phyloP scores from a whole-genome alignment of 2,329 filamentous ascomycete species.

The Fusarium torulosum region DNA sequence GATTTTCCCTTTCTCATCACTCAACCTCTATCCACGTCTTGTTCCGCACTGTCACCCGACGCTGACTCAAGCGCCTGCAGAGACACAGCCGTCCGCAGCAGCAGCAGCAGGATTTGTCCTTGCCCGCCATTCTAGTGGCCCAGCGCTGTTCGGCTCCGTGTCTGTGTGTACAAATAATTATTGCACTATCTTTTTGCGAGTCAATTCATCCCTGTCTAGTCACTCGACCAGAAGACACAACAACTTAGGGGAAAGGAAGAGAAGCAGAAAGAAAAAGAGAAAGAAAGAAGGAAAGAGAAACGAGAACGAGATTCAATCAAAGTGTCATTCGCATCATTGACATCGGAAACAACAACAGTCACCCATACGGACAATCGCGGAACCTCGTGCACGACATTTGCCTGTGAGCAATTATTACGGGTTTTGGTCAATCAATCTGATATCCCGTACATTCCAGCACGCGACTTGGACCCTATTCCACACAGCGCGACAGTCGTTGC shows the following conservation, averaged over 20 bases:
- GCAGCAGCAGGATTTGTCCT: constrained; percentile 41
- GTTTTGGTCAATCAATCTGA: constrained; percentile 26
- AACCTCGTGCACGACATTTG: neutral
- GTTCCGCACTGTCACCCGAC: constrained; percentile 12
- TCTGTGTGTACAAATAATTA: constrained; percentile 32
- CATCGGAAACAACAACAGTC: constrained; percentile 7
- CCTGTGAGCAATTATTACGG: neutral
- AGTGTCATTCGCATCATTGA: constrained; percentile 8
- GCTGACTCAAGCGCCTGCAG: constrained; percentile 39
- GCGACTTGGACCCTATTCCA: constrained; percentile 34
- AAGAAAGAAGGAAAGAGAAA: neutral
- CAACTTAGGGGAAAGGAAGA: constrained; percentile 2
- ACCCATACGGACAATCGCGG: neutral
- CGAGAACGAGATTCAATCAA: neutral
- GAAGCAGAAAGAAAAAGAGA: neutral
- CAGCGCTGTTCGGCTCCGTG: constrained; percentile 40
- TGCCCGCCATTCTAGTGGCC: constrained; percentile 44
- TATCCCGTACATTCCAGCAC: constrained; percentile 31
- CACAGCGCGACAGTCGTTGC: constrained; percentile 41
- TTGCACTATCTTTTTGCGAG: constrained; percentile 26
- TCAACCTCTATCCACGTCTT: constrained; percentile 25
- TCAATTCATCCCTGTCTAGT: constrained; percentile 18
- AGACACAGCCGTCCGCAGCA: constrained; percentile 39
- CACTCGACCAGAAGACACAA: constrained; percentile 13
- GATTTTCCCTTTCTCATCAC: constrained; percentile 13